These are phyloP conservation scores for Trichoderma harzianum DNA, from an alignment of 2,329 filamentous ascomycete species.

Conservation along the genomic window DNA sequence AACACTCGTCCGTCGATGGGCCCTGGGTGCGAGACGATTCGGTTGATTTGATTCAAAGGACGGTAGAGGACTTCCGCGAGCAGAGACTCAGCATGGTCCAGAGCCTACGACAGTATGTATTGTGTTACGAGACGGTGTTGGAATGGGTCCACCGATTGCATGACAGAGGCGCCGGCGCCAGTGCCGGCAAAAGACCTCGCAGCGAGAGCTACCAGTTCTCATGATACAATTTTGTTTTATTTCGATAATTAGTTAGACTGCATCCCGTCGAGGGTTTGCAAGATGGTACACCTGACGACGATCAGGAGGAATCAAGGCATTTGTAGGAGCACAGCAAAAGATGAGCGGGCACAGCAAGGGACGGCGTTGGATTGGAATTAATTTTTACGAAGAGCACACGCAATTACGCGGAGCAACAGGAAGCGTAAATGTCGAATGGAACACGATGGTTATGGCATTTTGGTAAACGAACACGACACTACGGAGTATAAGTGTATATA, in stretches of 20 bases:
- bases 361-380: constrained; percentile 2
- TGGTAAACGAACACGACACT: constrained; percentile 1
- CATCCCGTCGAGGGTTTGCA: not conserved
- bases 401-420: constrained; percentile 13
- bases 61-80: constrained; percentile 83
- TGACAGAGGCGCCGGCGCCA: constrained; percentile 28
- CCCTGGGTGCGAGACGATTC: constrained; percentile 68
- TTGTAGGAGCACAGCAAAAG: constrained; percentile 2
- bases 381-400: not conserved
- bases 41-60: constrained; percentile 77
- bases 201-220: constrained; percentile 34
- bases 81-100: constrained; percentile 97
- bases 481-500: constrained; percentile 1
- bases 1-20: constrained; percentile 39
- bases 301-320: not conserved
- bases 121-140: constrained; percentile 92
- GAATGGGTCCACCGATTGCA: constrained; percentile 70
- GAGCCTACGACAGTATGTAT: constrained; percentile 85
- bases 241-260: constrained; percentile 2
- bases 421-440: constrained; percentile 12
- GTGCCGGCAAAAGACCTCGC: constrained; percentile 25
- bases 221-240: constrained; percentile 7
- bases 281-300: not conserved
- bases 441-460: constrained; percentile 8
- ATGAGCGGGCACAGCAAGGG: constrained; percentile 7